Conservation (phyloP, 2,329 filamentous ascomycete species). For the Colletotrichum echinochloae region DNA sequence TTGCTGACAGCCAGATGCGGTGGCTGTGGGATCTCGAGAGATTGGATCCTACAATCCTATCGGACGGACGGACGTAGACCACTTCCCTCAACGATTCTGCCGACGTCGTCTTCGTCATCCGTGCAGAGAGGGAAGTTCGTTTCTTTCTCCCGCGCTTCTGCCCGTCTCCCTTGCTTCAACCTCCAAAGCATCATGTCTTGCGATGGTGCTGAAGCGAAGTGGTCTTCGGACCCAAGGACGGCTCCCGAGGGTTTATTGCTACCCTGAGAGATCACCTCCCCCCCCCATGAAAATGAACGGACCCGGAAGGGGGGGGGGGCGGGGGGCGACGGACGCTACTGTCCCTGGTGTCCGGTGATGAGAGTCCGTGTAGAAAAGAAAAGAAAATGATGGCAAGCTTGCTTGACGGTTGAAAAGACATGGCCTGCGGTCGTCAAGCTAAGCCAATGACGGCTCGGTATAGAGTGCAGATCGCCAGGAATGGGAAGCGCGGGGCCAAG, state of each 20-base stretch:
- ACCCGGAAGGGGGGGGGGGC: not conserved
- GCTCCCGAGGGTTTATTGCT: not conserved
- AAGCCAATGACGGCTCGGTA: constrained; percentile 2
- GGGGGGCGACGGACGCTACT: not conserved
- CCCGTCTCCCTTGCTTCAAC: not conserved
- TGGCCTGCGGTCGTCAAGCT: not conserved
- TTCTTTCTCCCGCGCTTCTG: not conserved
- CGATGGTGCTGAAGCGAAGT: not conserved
- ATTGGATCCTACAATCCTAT: constrained; percentile 1
- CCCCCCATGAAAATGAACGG: not conserved
- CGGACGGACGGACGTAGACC: not conserved
- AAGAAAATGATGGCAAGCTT: not conserved
- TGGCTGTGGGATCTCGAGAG: constrained; percentile 1
- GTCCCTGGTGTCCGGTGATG: not conserved
- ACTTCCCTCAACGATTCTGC: not conserved
- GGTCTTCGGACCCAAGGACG: not conserved
- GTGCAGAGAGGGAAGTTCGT: not conserved
- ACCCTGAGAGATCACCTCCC: not conserved
- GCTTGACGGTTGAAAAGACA: not conserved
- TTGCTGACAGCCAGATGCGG: not conserved
- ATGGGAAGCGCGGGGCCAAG: not conserved
- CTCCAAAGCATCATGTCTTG: not conserved
- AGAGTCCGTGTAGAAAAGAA: not conserved
- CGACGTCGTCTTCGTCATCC: constrained; percentile 1
- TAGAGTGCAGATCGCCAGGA: constrained; percentile 1